These are phyloP conservation scores for Boletus edulis DNA, from an alignment of 768 basidiomycete genomes.

Conservation along the genomic window DNA sequence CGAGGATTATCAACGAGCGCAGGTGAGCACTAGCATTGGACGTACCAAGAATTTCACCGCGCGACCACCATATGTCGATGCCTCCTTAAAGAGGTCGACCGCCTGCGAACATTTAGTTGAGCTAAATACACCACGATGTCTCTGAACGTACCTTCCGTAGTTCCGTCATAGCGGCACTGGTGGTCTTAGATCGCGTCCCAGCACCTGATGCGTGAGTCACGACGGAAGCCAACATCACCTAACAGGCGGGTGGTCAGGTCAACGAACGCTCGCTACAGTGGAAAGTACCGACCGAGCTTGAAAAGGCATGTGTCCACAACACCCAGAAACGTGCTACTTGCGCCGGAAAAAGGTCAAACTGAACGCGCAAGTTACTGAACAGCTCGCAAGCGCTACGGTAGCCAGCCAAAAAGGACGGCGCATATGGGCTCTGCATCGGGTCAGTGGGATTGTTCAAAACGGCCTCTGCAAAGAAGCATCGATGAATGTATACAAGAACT, in stretches of 20 bases:
- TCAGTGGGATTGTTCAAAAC: slow-evolving; percentile 60
- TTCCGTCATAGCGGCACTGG: slow-evolving; percentile 66
- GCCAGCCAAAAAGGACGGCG: slow-evolving; percentile 65
- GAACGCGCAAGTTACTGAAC: slow-evolving; percentile 44
- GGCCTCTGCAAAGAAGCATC: slow-evolving; percentile 75
- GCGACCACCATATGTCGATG: slow-evolving; percentile 61
- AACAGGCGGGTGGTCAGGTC: slow-evolving; percentile 1
- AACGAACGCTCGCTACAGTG: background rate
- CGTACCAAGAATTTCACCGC: slow-evolving; percentile 69
- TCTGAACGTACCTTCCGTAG: slow-evolving; percentile 37
- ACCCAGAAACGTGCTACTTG: slow-evolving; percentile 69
- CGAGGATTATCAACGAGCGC: slow-evolving; percentile 1
- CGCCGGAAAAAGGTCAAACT: slow-evolving; percentile 51
- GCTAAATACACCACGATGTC: background rate
- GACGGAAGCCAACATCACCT: slow-evolving; percentile 80
- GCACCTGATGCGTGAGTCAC: slow-evolving; percentile 58
- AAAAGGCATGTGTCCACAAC: slow-evolving; percentile 71
- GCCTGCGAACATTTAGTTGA: slow-evolving; percentile 32
- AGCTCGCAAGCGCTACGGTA: slow-evolving; percentile 66
- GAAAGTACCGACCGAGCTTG: slow-evolving; percentile 48
- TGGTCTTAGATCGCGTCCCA: slow-evolving; percentile 57
- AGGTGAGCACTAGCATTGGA: slow-evolving; percentile 2
- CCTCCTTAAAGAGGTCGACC: slow-evolving; percentile 61
- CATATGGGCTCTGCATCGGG: slow-evolving; percentile 67
- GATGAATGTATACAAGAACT: slow-evolving; percentile 75